These are phyloP conservation scores for Septoria petroselini DNA, from an alignment of 2,329 filamentous ascomycete species.

Conservation along the genomic window DNA sequence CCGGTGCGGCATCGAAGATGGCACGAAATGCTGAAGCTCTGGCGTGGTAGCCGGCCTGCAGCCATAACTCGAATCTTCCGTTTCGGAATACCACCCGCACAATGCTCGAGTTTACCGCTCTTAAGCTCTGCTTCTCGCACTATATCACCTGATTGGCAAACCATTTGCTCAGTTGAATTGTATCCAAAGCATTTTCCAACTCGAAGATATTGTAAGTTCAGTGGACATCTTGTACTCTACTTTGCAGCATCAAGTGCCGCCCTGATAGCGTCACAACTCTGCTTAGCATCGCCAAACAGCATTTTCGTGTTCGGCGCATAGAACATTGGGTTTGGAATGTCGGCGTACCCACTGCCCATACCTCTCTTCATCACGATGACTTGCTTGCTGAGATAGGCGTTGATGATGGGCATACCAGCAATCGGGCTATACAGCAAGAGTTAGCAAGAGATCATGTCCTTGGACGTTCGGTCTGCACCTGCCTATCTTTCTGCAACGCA, in stretches of 20 bases:
- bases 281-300: constrained; percentile 87
- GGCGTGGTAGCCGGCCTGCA: too few species aligned
- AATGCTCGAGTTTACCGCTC: too few species aligned
- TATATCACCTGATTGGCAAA: too few species aligned
- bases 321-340: constrained; percentile 92
- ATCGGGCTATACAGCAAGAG: constrained; percentile 58
- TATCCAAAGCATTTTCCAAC: too few species aligned
- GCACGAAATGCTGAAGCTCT: too few species aligned
- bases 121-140: too few species aligned
- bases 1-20: too few species aligned
- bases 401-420: constrained; percentile 87
- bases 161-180: too few species aligned
- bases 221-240: constrained; percentile 1
- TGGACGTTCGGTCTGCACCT: not conserved
- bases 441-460: not conserved
- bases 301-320: constrained; percentile 70
- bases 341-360: constrained; percentile 83
- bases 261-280: constrained; percentile 37
- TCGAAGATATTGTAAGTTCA: too few species aligned
- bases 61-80: too few species aligned
- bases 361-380: constrained; percentile 90
- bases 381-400: constrained; percentile 92
- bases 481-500: constrained; percentile 69
- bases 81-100: too few species aligned
- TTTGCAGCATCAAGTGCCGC: constrained; percentile 32